Evolutionary conservation across 345 rosid genomes (phyloP).

Genomic region (Excoecaria cochinchinensis): DNA sequence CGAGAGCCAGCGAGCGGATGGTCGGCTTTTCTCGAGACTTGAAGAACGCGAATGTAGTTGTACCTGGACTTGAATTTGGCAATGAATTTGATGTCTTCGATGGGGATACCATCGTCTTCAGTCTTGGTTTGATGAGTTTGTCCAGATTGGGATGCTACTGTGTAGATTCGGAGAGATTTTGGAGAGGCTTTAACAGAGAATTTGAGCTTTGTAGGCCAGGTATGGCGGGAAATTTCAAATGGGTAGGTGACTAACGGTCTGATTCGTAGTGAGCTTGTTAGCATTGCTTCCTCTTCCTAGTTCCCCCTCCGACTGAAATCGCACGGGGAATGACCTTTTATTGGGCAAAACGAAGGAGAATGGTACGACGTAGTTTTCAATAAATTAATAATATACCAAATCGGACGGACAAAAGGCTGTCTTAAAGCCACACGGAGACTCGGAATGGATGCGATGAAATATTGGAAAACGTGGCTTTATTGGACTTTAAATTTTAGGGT

Average conservation of each 20-base stretch:
- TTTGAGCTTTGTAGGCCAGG: slow-evolving; percentile 3
- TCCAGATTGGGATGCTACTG: slow-evolving; percentile 19
- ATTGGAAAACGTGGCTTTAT: too few species aligned
- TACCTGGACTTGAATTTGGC: slow-evolving; percentile 74
- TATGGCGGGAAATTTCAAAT: slow-evolving; percentile 19
- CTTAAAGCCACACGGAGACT: too few species aligned
- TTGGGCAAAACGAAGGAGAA: too few species aligned
- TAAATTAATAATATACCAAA: too few species aligned
- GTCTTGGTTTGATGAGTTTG: slow-evolving; percentile 10
- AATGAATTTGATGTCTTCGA: slow-evolving; percentile 54
- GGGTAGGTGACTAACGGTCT: slow-evolving; percentile 25
- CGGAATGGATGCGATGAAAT: too few species aligned
- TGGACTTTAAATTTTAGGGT: too few species aligned
- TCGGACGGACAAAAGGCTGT: too few species aligned
- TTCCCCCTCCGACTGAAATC: too few species aligned
- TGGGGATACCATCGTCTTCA: slow-evolving; percentile 62
- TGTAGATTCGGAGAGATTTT: slow-evolving; percentile 2
- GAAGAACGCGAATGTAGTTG: slow-evolving; percentile 78
- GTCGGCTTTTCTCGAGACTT: slow-evolving; percentile 61
- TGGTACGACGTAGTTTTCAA: too few species aligned
- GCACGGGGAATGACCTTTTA: too few species aligned
- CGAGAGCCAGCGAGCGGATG: slow-evolving; percentile 73
- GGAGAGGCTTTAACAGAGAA: slow-evolving; percentile 15
- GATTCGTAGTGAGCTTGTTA: slow-evolving; percentile 16
- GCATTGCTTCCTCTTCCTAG: neutral